Base-by-base conservation (phyloP, 441 rosid genomes). In the Pelargonium citronellum region DNA sequence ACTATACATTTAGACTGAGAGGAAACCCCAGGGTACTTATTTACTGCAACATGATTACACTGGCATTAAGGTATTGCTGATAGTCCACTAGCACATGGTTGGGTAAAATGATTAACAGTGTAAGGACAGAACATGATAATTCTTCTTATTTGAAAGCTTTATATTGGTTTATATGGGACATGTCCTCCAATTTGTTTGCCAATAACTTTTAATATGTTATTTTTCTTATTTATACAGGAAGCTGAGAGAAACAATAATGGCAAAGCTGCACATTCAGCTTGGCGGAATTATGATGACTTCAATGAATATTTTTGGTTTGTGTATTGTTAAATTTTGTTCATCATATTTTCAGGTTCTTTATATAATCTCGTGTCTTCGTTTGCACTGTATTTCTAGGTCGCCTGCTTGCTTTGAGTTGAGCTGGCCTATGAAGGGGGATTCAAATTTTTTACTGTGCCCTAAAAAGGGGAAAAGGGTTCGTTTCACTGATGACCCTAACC, bases 211-310 rank as follows among this genome's bases (percentile, higher is more conserved):
- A 58, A 46, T 64, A 34, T 66, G 43, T 44, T 74, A 49, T 65
- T 72, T 15, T 66, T 66, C 47, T 69, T 69, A 63, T 68, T 72
- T 69, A n/a, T 67, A 70, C 83, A 96, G 98, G 99, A 96, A 86
- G 89, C 87, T 71, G 77, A 19, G 53, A 83, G 82, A 71, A 96
- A 90, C 83, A 83, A 86, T 74, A 82, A 84, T 80, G 99, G 99
- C 74, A 96, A 87, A 84, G 97, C 99, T 80, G 86, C 97, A 20
- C 99, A 96, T 86, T 91, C 99, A 68, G 82, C 89, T 44, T 96
- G 99, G 99, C 87, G 99, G 82, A 96, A 96, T 87, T 96, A 96
- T 79, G 99, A 96, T 60, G 99, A 96, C 79, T 96, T 96, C 84
- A 96, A 96, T 73, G 99, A 96, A 83, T 96, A 91, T 81, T 96